Base-by-base conservation (phyloP, 176 grass and related monocot species). In the Saccharum officinarum region DNA sequence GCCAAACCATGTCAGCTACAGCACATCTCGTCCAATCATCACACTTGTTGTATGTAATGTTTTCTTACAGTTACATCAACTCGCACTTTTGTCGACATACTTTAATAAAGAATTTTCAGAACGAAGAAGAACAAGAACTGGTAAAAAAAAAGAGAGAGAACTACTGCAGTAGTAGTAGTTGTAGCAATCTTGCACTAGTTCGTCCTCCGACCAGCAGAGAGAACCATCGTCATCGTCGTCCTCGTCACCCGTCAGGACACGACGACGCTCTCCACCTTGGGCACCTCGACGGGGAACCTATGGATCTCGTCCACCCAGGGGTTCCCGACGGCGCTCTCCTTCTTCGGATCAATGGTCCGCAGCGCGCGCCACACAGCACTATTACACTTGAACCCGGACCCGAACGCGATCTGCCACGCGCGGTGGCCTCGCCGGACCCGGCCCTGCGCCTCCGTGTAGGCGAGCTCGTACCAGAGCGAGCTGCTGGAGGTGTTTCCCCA, bases 311-410 rank as follows among this genome's bases (percentile, higher is more conserved):
- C 89, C 38, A 76, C 40, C 95, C 95, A 98, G 0, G 93, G 93
- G 78, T 92, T 97, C 1, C 47, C 69, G 4, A 11, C 62, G 10
- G 0, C 59, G 20, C 71, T 82, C 84, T 94, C 92, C 63, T 87
- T 42, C 0, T 38, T 64, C 0, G 95, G 93, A 25, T 92, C 73
- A 9, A 98, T 63, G 23, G 34, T 90, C 7, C 77, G 22, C 46
- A 98, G 71, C 20, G 97, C 91, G 3, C 33, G 52, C 97, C 97
- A 98, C 34, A 98, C 97, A 0, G 97, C 97, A 50, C 90, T 95
- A 50, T 98, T 98, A 65, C 97, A 97, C 86, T 95, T 94, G 60
- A 94, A 89, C 30, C 92, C 92, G 0, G 89, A 91, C 0, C 92
- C 92, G 33, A 94, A 94, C 0, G 86, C 87, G 38, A 94, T 87